Evolutionary conservation across 257 asterid species (phyloP), one percentile per base, ranked within the genome.

Genomic region (Craterostigma plantagineum): DNA sequence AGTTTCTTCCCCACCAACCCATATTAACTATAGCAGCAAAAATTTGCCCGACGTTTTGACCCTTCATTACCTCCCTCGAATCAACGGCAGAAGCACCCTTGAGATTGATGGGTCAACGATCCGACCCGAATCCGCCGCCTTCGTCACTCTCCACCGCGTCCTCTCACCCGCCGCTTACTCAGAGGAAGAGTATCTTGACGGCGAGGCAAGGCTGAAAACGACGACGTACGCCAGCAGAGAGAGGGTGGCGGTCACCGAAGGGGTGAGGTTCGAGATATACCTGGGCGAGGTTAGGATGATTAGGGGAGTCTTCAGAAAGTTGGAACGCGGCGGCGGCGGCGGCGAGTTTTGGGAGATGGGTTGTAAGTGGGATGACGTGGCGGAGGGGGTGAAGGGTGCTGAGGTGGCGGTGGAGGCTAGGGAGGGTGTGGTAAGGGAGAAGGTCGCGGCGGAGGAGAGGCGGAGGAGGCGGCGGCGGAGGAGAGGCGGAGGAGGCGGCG

Each of bases 61-160:
- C 9, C 71, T 79, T 38, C 76, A 70, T 50, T 73, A 52, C 33
- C 84, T 74, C 18, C 93, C 86, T 0, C 72, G 95, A 0, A 83
- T 79, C 34, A 69, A 66, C 52, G 87, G 73, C 30, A 23, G 30
- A 0, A 43, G 62, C 35, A 60, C 51, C 0, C 43, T 83, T 23
- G 84, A 69, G 72, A 57, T 76, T 0, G 50, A 63, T 48, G 95
- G 90, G 4, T 65, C 65, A 9, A 38, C 2, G 7, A 40, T 79
- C 60, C 83, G 75, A 18, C 60, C 93, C 49, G 71, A 74, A 11
- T 52, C 69, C 10, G 68, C 83, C 23, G 73, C 67, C 6, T 83
- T 79, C 59, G 41, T 79, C 13, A 71, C 93, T 30, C 78, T 83
- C 16, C 84, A 79, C 54, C 83, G 81, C 12, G 61, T 65, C 0